Evolutionary conservation across 2,329 filamentous ascomycete species (phyloP), one percentile per base, ranked within the genome.

Genomic region (Curvularia verruculosa): DNA sequence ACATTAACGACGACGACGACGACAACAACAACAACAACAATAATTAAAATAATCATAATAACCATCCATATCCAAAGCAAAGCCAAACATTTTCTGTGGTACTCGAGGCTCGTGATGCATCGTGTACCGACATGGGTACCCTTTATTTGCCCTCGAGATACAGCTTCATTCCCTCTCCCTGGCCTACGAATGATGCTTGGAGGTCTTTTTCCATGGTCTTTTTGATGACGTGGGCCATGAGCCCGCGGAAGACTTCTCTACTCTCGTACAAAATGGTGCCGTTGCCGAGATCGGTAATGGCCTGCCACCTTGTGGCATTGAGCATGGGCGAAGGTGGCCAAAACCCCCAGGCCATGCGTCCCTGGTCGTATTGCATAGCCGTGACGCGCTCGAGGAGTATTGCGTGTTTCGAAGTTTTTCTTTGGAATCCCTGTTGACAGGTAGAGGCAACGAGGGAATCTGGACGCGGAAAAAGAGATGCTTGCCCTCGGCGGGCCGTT

Each of bases 231-330:
- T 19, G 36, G 34, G 68, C 70, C 36, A 60, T 19, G 3, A 55
- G 21, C 18, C 72, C 72, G 6, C 49, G 12, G 39, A 67, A 74
- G 12, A 71, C 70, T 52, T 75, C 71, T 13, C 67, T 59, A 49
- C 66, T 69, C 60, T 74, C 71, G 53, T 75, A 75, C 54, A 73
- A 49, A 18, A 73, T 56, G 3, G 31, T 65, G 10, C 68, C 71
- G 36, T 59, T 59, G 9, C 61, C 66, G 3, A 68, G 26, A 26
- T 67, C 59, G 40, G 64, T 72, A 21, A 74, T 43, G 15, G 65
- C 70, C 58, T 70, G 69, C 72, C 72, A 74, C 6, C 71, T 55
- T 44, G 67, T 63, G 10, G 69, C 59, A 6, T 60, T 50, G 1
- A 73, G 31, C 47, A 5, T 56, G 26, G 1, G 29, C 31, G 6